Percentiles rank a stretch among this genome's conserved stretches.
These are phyloP conservation scores for Sparassis latifolia DNA, from an alignment of 1,284 basidiomycete species.

Conservation along the genomic window DNA sequence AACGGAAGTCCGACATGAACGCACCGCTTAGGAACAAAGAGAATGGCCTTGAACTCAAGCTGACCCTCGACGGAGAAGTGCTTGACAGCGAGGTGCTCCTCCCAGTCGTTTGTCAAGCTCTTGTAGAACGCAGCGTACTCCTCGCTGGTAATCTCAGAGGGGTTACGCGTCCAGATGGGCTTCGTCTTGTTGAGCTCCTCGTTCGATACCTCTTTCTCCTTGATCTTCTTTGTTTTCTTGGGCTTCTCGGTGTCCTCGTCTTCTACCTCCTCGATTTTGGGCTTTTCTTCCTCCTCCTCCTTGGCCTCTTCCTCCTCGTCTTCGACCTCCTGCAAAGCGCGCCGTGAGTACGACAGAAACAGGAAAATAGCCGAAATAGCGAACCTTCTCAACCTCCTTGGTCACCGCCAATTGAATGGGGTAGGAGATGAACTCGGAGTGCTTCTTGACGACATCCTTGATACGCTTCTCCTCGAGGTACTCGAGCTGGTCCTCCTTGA, in stretches of 20 bases:
- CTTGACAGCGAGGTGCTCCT: constrained; percentile 98
- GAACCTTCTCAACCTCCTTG: constrained; percentile 97
- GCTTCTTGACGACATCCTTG: constrained; percentile 99
- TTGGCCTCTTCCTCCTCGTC: constrained; percentile 63
- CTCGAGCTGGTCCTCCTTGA: constrained; percentile 99
- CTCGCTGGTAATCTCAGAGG: constrained; percentile 86
- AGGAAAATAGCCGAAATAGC: neutral
- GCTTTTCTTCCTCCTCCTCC: constrained; percentile 64
- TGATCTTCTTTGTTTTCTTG: constrained; percentile 98
- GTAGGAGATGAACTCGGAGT: constrained; percentile 99
- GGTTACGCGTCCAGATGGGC: constrained; percentile 99
- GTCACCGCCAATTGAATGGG: constrained; percentile 98
- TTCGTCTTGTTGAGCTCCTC: constrained; percentile 99
- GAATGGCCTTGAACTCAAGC: constrained; percentile 99
- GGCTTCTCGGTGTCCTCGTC: constrained; percentile 81
- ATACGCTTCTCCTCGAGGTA: constrained; percentile 99
- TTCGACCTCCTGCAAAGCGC: constrained; percentile 69
- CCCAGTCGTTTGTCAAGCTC: constrained; percentile 99
- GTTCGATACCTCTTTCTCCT: constrained; percentile 84
- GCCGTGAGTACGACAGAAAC: neutral
- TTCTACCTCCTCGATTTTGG: constrained; percentile 67
- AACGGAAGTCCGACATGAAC: constrained; percentile 18
- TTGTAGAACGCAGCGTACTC: constrained; percentile 99
- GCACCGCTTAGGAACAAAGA: constrained; percentile 93
- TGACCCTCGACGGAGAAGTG: constrained; percentile 99